These are phyloP conservation scores for Ogataea siamensis DNA, from an alignment of 805 yeast genomes.

Conservation along the genomic window DNA sequence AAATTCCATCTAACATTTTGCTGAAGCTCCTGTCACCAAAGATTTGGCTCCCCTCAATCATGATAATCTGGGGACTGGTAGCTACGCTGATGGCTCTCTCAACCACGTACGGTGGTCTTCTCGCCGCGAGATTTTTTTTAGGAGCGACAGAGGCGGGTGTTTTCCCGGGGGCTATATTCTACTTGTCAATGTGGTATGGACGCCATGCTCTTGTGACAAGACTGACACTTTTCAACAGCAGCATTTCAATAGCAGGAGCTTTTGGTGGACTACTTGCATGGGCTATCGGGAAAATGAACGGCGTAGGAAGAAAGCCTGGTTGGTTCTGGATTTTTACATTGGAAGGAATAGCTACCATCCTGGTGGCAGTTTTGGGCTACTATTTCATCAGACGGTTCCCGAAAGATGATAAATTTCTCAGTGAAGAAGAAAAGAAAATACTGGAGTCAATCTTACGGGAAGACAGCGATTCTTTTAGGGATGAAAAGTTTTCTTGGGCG, in stretches of 20 bases:
- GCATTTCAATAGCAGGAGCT: constrained; percentile 35
- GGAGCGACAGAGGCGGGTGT: constrained; percentile 44
- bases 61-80: constrained; percentile 40
- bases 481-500: constrained; percentile 15
- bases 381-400: constrained; percentile 38
- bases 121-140: constrained; percentile 37
- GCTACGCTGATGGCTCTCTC: constrained; percentile 36
- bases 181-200: constrained; percentile 40
- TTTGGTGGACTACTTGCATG: constrained; percentile 40
- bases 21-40: constrained; percentile 40
- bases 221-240: constrained; percentile 38
- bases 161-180: constrained; percentile 41
- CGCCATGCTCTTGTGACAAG: constrained; percentile 38
- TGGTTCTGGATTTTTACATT: constrained; percentile 53
- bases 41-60: constrained; percentile 35
- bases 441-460: constrained; percentile 15
- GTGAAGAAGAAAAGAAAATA: constrained; percentile 15
- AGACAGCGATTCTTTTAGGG: constrained; percentile 13
- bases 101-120: constrained; percentile 20
- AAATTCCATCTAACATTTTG: constrained; percentile 38
- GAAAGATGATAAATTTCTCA: constrained; percentile 16
- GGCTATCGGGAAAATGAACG: constrained; percentile 35
- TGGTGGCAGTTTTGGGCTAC: constrained; percentile 32
- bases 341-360: constrained; percentile 44
- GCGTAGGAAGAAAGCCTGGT: constrained; percentile 38